Evolutionary conservation across 768 basidiomycete species (phyloP), one percentile per base, ranked within the genome.

Genomic region (Hortiboletus campestris): DNA sequence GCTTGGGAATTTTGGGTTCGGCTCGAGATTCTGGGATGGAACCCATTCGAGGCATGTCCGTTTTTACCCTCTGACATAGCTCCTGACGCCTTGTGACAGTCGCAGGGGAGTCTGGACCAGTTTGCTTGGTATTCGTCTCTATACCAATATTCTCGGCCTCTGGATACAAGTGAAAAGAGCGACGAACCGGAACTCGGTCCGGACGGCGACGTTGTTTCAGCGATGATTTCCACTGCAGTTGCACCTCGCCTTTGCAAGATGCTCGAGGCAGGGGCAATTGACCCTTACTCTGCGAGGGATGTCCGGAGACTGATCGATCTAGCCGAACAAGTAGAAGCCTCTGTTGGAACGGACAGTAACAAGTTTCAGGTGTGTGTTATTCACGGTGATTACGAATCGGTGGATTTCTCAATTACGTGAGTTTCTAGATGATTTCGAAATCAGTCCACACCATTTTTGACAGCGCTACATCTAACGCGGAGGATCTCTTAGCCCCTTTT

Each of bases 1-100:
- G 90, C 91, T 46, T 96, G 94, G 93, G 94, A 94, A 70, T 96
- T 94, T 69, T 95, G 92, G 91, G 84, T 84, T n/a, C 78, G 93
- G 52, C 74, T 93, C 54, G 94, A 98, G 73, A 79, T 86, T 59
- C 73, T 92, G 12, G 89, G 87, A 4, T 97, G 95, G 95, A 84
- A 94, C 68, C 91, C 89, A 44, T 77, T 95, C 22, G 81, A 89
- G 74, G 93, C 89, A 64, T 59, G 79, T 74, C 38, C 17, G 1
- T 36, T 48, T 25, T 38, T 43, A 19, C 25, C 34, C 36, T 51
- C 32, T 34, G 36, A 32, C 38, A 28, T 20, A 19, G 6, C 19
- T 40, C 22, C 48, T 65, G 31, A 64, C 46, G 52, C 32, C 35
- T 51, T 36, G 31, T 41, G 40, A 46, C 40, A 65, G 61, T 57